phyloP scores from a whole-genome alignment of 345 rosid genomes.

The Sapria himalayana region DNA sequence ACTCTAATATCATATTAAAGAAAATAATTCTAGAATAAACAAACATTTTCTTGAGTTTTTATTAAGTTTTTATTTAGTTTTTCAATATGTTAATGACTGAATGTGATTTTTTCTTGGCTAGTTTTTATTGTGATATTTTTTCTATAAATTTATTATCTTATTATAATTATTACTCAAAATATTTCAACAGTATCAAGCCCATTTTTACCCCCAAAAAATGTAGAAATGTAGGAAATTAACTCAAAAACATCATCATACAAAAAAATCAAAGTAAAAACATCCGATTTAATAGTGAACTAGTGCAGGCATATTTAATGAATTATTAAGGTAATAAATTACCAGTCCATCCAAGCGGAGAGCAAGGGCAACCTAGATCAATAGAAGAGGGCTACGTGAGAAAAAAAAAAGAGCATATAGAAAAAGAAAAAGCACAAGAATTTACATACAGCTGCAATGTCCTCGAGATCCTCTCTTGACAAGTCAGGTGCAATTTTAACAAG shows the following conservation, averaged over 20 bases:
- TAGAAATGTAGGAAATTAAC: background rate
- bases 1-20: too few relatives aligned
- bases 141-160: too few relatives aligned
- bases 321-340: constrained; percentile 24
- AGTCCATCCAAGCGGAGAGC: constrained; percentile 91
- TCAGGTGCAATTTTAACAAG: constrained; percentile 97
- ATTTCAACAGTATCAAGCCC: too few relatives aligned
- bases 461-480: constrained; percentile 82
- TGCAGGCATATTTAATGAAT: background rate
- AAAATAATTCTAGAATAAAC: too few relatives aligned
- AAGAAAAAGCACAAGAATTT: constrained; percentile 3
- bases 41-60: too few relatives aligned
- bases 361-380: constrained; percentile 60
- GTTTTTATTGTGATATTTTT: too few relatives aligned
- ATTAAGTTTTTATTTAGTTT: too few relatives aligned
- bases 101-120: too few relatives aligned
- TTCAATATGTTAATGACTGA: too few relatives aligned
- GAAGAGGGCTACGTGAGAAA: constrained; percentile 9
- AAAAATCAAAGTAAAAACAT: too few relatives aligned
- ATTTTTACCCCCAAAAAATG: too few relatives aligned
- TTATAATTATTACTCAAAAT: too few relatives aligned
- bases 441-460: constrained; percentile 90
- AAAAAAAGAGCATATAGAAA: background rate
- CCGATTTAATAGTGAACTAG: background rate
- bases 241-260: background rate